Evolutionary conservation across 1,284 basidiomycete genomes (phyloP).

Genomic region (Ceratobasidium sp.): DNA sequence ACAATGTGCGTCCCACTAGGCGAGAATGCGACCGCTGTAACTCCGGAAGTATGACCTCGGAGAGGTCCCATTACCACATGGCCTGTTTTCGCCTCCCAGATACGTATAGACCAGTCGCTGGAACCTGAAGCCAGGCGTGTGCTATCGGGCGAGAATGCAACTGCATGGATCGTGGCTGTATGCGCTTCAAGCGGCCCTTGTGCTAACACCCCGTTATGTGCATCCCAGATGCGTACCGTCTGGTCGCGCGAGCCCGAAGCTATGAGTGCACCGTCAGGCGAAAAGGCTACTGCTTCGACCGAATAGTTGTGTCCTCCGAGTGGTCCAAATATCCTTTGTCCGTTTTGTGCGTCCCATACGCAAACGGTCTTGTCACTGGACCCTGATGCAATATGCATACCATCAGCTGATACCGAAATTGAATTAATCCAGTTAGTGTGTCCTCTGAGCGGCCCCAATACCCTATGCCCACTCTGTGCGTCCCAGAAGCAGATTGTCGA

Average conservation of each 20-base stretch:
- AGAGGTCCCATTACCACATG: neutral
- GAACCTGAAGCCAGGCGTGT: slow-evolving; percentile 11
- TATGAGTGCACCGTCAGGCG: too few species aligned
- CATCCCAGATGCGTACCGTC: slow-evolving; percentile 15
- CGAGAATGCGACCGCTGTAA: slow-evolving; percentile 30
- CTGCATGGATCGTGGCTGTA: neutral
- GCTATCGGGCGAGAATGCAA: slow-evolving; percentile 1
- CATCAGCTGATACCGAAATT: slow-evolving; percentile 37
- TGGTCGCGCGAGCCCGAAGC: neutral
- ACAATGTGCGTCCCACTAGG: slow-evolving; percentile 18
- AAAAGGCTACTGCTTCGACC: too few species aligned
- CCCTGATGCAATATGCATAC: too few species aligned
- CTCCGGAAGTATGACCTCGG: neutral
- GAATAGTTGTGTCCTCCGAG: too few species aligned
- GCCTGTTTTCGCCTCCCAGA: slow-evolving; percentile 28
- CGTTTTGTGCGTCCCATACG: too few species aligned
- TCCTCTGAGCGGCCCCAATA: too few species aligned
- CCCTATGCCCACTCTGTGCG: too few species aligned
- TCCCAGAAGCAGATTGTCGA: slow-evolving; percentile 9
- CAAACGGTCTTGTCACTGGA: too few species aligned
- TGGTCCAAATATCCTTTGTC: too few species aligned
- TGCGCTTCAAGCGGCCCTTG: neutral
- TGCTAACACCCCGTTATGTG: neutral
- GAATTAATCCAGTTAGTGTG: too few species aligned
- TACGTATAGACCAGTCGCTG: neutral